Evolutionary conservation across 768 basidiomycete species (phyloP), one percentile per base, ranked within the genome.

Genomic region (Dioszegia crocea): DNA sequence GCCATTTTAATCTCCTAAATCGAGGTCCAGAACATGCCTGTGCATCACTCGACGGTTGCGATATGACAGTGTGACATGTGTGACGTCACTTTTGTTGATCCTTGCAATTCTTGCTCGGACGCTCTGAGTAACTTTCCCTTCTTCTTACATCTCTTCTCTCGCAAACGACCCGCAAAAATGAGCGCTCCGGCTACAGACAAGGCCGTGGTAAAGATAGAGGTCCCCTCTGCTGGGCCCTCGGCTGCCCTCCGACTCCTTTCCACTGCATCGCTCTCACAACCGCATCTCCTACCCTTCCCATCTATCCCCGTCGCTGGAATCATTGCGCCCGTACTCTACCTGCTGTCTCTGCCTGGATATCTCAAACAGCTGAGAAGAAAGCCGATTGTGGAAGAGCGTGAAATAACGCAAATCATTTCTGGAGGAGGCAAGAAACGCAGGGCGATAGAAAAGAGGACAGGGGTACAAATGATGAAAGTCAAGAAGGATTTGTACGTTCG

Each of bases 51-150:
- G n/a, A n/a, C n/a, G n/a, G n/a, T n/a, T n/a, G n/a, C n/a, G n/a
- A n/a, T n/a, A n/a, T n/a, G n/a, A n/a, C n/a, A n/a, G n/a, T n/a
- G n/a, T n/a, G n/a, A n/a, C n/a, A n/a, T n/a, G n/a, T 33, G 14
- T 49, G 47, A 49, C 47, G 47, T 49, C 47, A 49, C 33, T 33
- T 31, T 31, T 49, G 47, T 30, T 49, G 47, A n/a, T 49, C 47
- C 47, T 49, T 33, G 29, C 17, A 30, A 49, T 33, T 33, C 19
- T 31, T 24, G 30, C 47, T 24, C n/a, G 12, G 10, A 10, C 26
- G 6, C 10, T 8, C 12, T 24, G 45, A 10, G 5, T 5, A 21
- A 41, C 40, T 10, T 26, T 33, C 33, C 6, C 16, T 26, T 26
- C 23, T 19, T 26, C 44, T 41, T 21, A 19, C 16, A 5, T 41